A percentile compares a stretch with the other conserved stretches of the same genome.
Evolutionary conservation across 2,329 filamentous ascomycete species (phyloP).

Genomic region (Ambrosiella cleistominuta): DNA sequence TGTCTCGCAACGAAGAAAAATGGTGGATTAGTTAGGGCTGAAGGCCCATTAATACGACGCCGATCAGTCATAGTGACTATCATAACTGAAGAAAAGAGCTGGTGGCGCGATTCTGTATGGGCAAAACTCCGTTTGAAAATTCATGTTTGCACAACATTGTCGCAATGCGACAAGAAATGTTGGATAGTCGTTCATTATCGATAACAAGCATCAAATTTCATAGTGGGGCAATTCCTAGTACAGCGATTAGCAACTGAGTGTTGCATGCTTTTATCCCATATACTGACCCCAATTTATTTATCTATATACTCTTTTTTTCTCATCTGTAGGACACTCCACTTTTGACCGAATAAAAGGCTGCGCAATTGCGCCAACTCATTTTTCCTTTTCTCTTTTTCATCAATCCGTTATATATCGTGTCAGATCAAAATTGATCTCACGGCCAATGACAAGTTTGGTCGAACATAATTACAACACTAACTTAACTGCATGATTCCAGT

Average conservation of each 20-base stretch:
- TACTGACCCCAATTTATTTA: neutral
- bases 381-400: neutral
- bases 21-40: conserved; percentile 57
- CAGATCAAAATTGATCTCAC: neutral
- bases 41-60: conserved; percentile 76
- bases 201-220: too few species aligned
- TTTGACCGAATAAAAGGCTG: neutral
- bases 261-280: neutral
- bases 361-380: neutral
- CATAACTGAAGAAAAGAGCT: neutral
- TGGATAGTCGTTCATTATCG: too few species aligned
- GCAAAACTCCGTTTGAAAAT: too few species aligned
- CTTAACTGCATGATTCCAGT: neutral
- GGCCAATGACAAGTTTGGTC: neutral
- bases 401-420: neutral
- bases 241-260: too few species aligned
- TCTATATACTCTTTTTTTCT: neutral
- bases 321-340: neutral
- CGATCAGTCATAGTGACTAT: conserved; percentile 53
- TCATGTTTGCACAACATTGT: too few species aligned
- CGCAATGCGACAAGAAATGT: too few species aligned
- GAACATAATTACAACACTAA: neutral
- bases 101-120: neutral
- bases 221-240: neutral
- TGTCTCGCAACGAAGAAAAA: conserved; percentile 41